These are phyloP conservation scores for Vitis amurensis DNA, from an alignment of 164 flowering plant genomes.

Conservation along the genomic window DNA sequence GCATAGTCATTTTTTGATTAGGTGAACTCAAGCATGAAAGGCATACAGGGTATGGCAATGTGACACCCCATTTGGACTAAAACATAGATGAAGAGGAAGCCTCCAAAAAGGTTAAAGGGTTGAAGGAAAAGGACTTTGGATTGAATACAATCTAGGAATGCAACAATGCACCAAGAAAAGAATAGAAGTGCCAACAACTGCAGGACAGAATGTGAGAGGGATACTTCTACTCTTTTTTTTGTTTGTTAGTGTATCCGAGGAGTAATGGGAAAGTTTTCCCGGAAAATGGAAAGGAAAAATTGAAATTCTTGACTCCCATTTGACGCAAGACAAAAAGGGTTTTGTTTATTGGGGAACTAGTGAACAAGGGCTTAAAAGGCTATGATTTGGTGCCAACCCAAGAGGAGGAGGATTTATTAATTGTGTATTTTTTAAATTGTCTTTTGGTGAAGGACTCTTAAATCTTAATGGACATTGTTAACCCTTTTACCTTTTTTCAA, in stretches of 20 bases:
- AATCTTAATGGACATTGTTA: too few species aligned
- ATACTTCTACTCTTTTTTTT: background rate
- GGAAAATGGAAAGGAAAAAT: background rate
- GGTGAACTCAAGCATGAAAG: too few species aligned
- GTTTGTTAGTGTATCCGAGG: constrained; percentile 1
- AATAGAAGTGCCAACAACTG: constrained; percentile 24
- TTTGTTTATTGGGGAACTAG: too few species aligned
- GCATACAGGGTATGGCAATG: too few species aligned
- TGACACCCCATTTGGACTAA: too few species aligned
- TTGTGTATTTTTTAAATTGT: too few species aligned
- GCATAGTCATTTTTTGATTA: too few species aligned
- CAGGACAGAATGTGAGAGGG: constrained; percentile 10
- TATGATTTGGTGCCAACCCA: too few species aligned
- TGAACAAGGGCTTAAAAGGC: too few species aligned
- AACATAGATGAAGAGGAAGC: constrained; percentile 13
- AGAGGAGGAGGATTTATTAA: too few species aligned
- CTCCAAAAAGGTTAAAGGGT: constrained; percentile 1
- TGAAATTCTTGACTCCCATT: constrained; percentile 28
- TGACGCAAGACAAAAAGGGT: constrained; percentile 15
- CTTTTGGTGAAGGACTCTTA: too few species aligned
- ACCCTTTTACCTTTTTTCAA: too few species aligned
- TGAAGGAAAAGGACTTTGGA: constrained; percentile 1
- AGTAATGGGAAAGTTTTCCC: constrained; percentile 1
- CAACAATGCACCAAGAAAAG: constrained; percentile 13
- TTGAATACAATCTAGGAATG: background rate